Evolutionary conservation across 2,329 filamentous ascomycete genomes (phyloP).

Genomic region (Alternaria tenuissima): DNA sequence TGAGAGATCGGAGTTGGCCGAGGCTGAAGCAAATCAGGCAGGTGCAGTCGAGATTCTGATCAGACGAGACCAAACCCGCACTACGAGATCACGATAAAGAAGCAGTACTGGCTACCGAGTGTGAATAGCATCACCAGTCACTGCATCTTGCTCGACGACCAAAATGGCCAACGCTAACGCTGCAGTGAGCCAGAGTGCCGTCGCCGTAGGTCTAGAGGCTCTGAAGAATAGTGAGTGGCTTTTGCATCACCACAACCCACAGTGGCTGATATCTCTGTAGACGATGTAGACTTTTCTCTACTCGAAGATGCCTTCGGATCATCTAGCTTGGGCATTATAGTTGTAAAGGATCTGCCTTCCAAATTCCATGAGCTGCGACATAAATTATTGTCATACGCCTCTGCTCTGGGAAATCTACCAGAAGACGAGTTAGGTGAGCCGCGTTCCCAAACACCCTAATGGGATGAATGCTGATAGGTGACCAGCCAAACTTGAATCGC

Average conservation of each 20-base stretch:
- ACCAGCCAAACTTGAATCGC: slow-evolving; percentile 57
- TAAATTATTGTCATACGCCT: slow-evolving; percentile 82
- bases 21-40: slow-evolving; percentile 39
- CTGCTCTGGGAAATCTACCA: slow-evolving; percentile 85
- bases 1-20: slow-evolving; percentile 33
- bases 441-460: too few species aligned
- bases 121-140: neutral
- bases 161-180: slow-evolving; percentile 32
- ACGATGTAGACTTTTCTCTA: slow-evolving; percentile 71
- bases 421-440: slow-evolving; percentile 71
- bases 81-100: slow-evolving; percentile 27
- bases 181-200: slow-evolving; percentile 36
- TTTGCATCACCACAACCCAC: neutral
- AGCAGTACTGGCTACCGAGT: slow-evolving; percentile 10
- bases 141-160: slow-evolving; percentile 1
- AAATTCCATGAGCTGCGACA: slow-evolving; percentile 76
- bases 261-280: slow-evolving; percentile 51
- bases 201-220: slow-evolving; percentile 49
- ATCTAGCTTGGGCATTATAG: slow-evolving; percentile 86
- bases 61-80: slow-evolving; percentile 19
- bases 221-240: slow-evolving; percentile 55
- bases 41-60: slow-evolving; percentile 29
- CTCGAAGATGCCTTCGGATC: slow-evolving; percentile 87
- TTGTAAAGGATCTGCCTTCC: slow-evolving; percentile 85
- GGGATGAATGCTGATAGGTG: neutral